Evolutionary conservation across 768 basidiomycete genomes (phyloP).

Genomic region (Hemileccinum impolitum): DNA sequence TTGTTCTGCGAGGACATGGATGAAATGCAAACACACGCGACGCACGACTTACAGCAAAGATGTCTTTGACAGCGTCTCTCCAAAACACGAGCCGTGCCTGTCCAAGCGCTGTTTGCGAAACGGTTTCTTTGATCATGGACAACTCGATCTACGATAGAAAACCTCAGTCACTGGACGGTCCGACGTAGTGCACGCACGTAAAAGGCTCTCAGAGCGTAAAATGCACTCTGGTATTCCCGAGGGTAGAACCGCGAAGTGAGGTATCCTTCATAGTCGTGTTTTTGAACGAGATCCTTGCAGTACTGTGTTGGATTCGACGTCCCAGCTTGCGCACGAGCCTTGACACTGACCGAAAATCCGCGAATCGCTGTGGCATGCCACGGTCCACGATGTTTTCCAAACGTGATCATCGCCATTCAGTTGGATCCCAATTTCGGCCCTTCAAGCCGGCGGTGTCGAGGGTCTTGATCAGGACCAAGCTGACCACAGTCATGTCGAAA

Average conservation of each 20-base stretch:
- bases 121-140: slow-evolving; percentile 71
- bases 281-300: slow-evolving; percentile 68
- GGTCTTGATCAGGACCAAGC: slow-evolving; percentile 9
- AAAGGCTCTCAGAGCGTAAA: slow-evolving; percentile 79
- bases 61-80: slow-evolving; percentile 72
- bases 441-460: slow-evolving; percentile 21
- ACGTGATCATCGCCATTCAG: slow-evolving; percentile 20
- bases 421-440: slow-evolving; percentile 3
- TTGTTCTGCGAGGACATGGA: slow-evolving; percentile 47
- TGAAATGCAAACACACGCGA: slow-evolving; percentile 3
- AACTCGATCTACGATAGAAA: slow-evolving; percentile 59
- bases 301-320: slow-evolving; percentile 50
- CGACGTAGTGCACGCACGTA: slow-evolving; percentile 51
- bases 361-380: slow-evolving; percentile 9
- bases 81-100: slow-evolving; percentile 86
- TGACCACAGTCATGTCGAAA: slow-evolving; percentile 26
- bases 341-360: slow-evolving; percentile 10
- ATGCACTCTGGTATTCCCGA: slow-evolving; percentile 57
- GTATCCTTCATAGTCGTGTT: slow-evolving; percentile 81
- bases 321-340: slow-evolving; percentile 14
- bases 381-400: slow-evolving; percentile 10
- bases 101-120: slow-evolving; percentile 72
- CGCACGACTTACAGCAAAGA: slow-evolving; percentile 52
- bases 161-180: slow-evolving; percentile 5
- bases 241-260: slow-evolving; percentile 72